phyloP scores from a whole-genome alignment of 1,139 yeast species.

The Yamadazyma spencermartinsiae region DNA sequence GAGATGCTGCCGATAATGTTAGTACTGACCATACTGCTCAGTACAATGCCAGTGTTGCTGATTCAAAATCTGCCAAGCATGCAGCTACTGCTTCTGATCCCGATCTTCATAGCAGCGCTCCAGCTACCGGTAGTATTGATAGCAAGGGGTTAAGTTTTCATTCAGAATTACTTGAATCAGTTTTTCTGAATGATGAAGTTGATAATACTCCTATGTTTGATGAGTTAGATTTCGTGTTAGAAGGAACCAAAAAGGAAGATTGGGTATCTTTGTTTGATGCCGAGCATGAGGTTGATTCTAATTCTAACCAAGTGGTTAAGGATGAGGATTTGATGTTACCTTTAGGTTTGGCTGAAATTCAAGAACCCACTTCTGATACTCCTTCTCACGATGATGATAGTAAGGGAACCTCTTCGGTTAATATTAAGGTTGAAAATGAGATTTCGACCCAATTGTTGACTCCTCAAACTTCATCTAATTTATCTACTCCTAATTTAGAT shows the following conservation, averaged over 20 bases:
- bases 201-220: constrained; percentile 68
- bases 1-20: constrained; percentile 5
- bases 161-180: constrained; percentile 60
- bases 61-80: too few species aligned
- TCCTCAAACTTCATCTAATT: constrained; percentile 35
- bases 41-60: background rate
- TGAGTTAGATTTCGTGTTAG: constrained; percentile 48
- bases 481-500: constrained; percentile 34
- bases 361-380: constrained; percentile 6
- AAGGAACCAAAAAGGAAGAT: constrained; percentile 49
- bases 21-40: constrained; percentile 1
- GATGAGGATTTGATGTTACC: constrained; percentile 20
- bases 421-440: constrained; percentile 7
- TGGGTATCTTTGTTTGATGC: constrained; percentile 68
- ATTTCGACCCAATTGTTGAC: constrained; percentile 28
- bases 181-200: constrained; percentile 51
- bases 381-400: constrained; percentile 3
- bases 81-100: background rate
- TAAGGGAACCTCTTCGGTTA: constrained; percentile 5
- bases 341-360: constrained; percentile 4
- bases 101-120: background rate
- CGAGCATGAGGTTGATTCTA: constrained; percentile 28
- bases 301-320: constrained; percentile 20
- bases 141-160: constrained; percentile 45
- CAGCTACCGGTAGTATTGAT: background rate